Conservation (phyloP, 371 early-diverging fungal species). For the Lichtheimia ramosa region DNA sequence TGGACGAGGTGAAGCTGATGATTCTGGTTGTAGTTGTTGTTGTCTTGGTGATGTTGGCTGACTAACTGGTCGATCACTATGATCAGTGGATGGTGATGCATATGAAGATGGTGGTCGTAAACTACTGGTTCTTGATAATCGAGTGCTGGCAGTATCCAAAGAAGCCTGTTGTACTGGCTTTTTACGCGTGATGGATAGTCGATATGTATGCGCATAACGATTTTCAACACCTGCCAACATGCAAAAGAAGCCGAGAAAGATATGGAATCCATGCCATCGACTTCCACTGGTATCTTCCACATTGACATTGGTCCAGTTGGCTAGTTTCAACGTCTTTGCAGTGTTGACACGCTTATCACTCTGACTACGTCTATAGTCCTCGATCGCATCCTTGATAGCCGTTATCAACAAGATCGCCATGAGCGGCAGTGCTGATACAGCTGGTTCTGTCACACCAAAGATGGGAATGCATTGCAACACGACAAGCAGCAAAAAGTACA, state of each 20-base stretch:
- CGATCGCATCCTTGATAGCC: constrained; percentile 87
- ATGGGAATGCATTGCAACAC: constrained; percentile 70
- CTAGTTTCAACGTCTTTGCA: constrained; percentile 52
- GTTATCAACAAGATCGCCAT: constrained; percentile 76
- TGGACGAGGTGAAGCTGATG: neutral
- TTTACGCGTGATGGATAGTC: constrained; percentile 29
- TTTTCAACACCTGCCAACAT: constrained; percentile 28
- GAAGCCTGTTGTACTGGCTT: constrained; percentile 12
- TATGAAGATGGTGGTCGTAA: neutral
- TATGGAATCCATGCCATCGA: constrained; percentile 43
- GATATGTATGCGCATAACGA: constrained; percentile 23
- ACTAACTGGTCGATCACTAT: neutral
- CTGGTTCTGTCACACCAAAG: constrained; percentile 78
- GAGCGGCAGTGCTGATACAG: constrained; percentile 85
- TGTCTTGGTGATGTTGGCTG: neutral
- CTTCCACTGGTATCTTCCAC: constrained; percentile 19
- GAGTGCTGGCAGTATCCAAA: neutral
- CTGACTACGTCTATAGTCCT: constrained; percentile 76
- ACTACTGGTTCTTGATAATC: too few relatives aligned
- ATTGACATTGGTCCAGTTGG: constrained; percentile 62
- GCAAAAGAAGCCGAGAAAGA: constrained; percentile 30
- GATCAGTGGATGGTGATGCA: neutral
- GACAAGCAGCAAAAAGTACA: constrained; percentile 91
- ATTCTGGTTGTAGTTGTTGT: constrained; percentile 1
- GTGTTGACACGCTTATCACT: constrained; percentile 76